Evolutionary conservation across 805 yeast genomes (phyloP).

Genomic region (Kluyveromyces siamensis): DNA sequence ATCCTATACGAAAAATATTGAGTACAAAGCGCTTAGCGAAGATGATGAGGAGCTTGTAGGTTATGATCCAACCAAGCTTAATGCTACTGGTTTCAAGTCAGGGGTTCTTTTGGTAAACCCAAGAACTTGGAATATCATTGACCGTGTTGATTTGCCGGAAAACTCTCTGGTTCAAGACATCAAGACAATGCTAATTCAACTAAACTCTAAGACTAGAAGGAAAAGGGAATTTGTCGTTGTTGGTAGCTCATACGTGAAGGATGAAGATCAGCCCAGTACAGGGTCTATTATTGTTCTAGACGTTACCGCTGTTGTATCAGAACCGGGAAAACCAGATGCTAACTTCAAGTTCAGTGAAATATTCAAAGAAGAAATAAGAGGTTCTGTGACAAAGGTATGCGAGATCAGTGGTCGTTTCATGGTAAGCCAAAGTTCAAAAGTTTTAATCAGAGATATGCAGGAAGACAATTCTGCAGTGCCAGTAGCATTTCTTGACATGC

Average conservation of each 20-base stretch:
- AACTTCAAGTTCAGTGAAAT: slow-evolving; percentile 68
- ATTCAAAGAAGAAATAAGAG: slow-evolving; percentile 65
- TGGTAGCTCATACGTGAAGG: slow-evolving; percentile 69
- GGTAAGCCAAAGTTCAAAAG: slow-evolving; percentile 76
- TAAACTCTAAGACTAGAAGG: slow-evolving; percentile 31
- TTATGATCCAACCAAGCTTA: slow-evolving; percentile 34
- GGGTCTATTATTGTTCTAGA: slow-evolving; percentile 74
- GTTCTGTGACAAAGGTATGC: slow-evolving; percentile 71
- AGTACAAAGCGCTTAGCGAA: slow-evolving; percentile 63
- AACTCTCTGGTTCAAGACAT: slow-evolving; percentile 46
- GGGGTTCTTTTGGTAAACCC: slow-evolving; percentile 62
- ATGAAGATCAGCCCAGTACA: slow-evolving; percentile 72
- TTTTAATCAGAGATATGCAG: slow-evolving; percentile 70
- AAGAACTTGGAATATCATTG: slow-evolving; percentile 66
- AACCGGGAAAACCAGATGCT: slow-evolving; percentile 78
- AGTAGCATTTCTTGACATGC: slow-evolving; percentile 87
- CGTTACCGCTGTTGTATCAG: slow-evolving; percentile 77
- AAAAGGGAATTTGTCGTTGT: slow-evolving; percentile 61
- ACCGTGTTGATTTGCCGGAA: slow-evolving; percentile 53
- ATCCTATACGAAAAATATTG: slow-evolving; percentile 49
- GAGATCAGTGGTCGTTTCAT: slow-evolving; percentile 78
- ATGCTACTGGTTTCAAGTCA: slow-evolving; percentile 52
- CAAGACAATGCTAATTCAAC: slow-evolving; percentile 29
- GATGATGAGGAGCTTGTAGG: slow-evolving; percentile 62
- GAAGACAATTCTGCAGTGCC: slow-evolving; percentile 84